Percentiles rank a stretch among this genome's conserved stretches.
phyloP scores from a whole-genome alignment of 1,284 basidiomycete species.

The Fistulina hepatica region DNA sequence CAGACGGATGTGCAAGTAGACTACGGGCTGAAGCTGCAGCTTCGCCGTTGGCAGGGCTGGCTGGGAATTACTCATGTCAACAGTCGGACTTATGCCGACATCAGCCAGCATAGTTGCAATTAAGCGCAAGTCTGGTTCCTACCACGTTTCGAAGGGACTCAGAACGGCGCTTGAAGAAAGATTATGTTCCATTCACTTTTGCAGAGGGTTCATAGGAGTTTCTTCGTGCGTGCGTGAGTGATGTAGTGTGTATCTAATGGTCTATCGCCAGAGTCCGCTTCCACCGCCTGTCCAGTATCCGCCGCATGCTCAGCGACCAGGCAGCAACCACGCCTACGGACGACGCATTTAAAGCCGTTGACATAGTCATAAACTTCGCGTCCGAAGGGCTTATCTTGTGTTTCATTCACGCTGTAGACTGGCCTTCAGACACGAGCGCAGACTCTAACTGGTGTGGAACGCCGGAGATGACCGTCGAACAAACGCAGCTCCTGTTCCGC shows the following conservation, averaged over 20 bases:
- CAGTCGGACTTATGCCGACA: too few species aligned
- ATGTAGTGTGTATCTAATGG: slow-evolving; percentile 13
- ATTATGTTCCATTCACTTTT: too few species aligned
- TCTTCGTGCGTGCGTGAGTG: slow-evolving; percentile 10
- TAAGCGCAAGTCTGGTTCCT: too few species aligned
- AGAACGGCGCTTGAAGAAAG: too few species aligned
- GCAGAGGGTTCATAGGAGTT: too few species aligned
- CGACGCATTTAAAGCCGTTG: slow-evolving; percentile 76
- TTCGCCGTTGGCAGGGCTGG: too few species aligned
- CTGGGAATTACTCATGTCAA: too few species aligned
- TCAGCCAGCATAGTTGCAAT: too few species aligned
- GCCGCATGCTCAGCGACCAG: slow-evolving; percentile 52
- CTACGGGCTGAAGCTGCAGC: too few species aligned
- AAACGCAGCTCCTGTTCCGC: slow-evolving; percentile 47
- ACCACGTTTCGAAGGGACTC: too few species aligned
- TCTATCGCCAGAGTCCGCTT: slow-evolving; percentile 51
- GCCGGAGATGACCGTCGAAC: slow-evolving; percentile 41
- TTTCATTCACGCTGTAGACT: slow-evolving; percentile 87
- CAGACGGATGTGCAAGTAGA: too few species aligned
- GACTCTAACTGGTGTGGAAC: slow-evolving; percentile 95
- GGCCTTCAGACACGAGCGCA: too few species aligned
- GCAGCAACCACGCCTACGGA: slow-evolving; percentile 66
- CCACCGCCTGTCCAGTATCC: slow-evolving; percentile 59
- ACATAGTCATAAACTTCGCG: slow-evolving; percentile 92
- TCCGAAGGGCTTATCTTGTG: slow-evolving; percentile 86